Base-by-base conservation (phyloP, 2,329 filamentous ascomycete species). In the Drechslerella dactyloides region DNA sequence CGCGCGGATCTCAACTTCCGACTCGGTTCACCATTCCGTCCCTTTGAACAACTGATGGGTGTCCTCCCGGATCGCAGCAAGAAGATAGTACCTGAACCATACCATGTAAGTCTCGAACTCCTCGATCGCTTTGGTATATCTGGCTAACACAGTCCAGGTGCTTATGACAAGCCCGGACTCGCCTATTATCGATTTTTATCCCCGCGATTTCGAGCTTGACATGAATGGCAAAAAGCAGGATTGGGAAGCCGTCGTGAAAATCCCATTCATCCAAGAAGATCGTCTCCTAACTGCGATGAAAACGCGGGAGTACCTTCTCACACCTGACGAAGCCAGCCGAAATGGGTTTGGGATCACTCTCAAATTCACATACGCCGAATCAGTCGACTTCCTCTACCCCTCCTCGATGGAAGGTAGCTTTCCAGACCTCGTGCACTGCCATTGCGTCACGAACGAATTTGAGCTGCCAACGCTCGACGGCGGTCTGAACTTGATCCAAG, bases 201-300 rank as follows among this genome's bases (percentile, higher is more conserved):
- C 94, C 1, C 86, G 93, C 76, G 94, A 99, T 77, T 99, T 99
- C 77, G 91, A 96, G 75, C 84, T 99, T 44, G 96, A 99, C 79
- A 97, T 99, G 94, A 97, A 99, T 76, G 96, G 94, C 69, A 99
- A 99, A 83, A 99, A 96, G 82, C 96, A 96, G 90, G 96, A 99
- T 74, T 99, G 94, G 94, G 94, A 99, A 79, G 94, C 94, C 27
- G 93, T 99, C 40, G 92, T 99, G 74, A 99, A 97, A 80, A 99
- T 99, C 77, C 94, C 94, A 0, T 99, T 99, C 80, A 99, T 99
- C 74, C 91, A 99, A 68, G 93, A 99, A 79, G 87, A 89, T 76
- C 87, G 94, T 24, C 83, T 99, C 1, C 83, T 99, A 62, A 81
- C 83, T 40, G 94, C 93, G 6, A 97, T 99, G 90, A 88, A 85